Evolutionary conservation across 2,329 filamentous ascomycete genomes (phyloP).

Genomic region (Podosphaera leucotricha): DNA sequence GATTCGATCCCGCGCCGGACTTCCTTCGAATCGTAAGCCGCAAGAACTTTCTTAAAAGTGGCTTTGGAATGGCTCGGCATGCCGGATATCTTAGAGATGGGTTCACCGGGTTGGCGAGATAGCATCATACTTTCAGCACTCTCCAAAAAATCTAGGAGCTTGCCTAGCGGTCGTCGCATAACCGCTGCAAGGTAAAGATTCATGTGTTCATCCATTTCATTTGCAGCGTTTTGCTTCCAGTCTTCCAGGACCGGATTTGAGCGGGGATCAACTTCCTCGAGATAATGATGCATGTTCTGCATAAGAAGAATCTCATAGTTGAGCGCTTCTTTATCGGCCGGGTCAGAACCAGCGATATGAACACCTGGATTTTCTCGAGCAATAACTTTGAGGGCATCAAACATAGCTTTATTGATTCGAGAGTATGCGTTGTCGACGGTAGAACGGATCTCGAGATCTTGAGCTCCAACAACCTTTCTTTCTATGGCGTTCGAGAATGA

Average conservation of each 20-base stretch:
- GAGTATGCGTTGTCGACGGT: conserved; percentile 73
- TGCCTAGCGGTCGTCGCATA: conserved; percentile 70
- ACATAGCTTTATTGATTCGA: conserved; percentile 83
- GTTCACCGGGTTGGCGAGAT: conserved; percentile 35
- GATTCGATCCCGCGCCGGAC: conserved; percentile 76
- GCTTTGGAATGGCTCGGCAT: conserved; percentile 65
- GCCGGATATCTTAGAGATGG: conserved; percentile 40
- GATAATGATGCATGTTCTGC: conserved; percentile 96
- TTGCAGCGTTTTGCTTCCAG: conserved; percentile 56
- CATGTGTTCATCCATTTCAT: conserved; percentile 72
- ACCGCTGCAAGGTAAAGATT: conserved; percentile 67
- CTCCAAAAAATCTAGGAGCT: conserved; percentile 76
- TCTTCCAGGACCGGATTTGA: conserved; percentile 54
- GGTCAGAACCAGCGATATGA: conserved; percentile 27
- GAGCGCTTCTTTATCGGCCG: conserved; percentile 85
- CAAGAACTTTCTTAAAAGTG: conserved; percentile 68
- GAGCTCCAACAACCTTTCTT: conserved; percentile 46
- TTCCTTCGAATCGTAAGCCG: conserved; percentile 61
- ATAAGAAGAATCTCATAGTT: conserved; percentile 96
- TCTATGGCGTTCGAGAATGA: conserved; percentile 64
- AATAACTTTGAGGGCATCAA: conserved; percentile 88
- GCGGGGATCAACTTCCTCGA: conserved; percentile 66
- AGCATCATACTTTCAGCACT: conserved; percentile 50
- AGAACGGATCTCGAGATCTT: conserved; percentile 43
- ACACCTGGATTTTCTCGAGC: conserved; percentile 41